Percentiles rank a stretch among this genome's conserved stretches.
Evolutionary conservation across 257 asterid genomes (phyloP).

Genomic region (Dorcoceras hygrometricum): DNA sequence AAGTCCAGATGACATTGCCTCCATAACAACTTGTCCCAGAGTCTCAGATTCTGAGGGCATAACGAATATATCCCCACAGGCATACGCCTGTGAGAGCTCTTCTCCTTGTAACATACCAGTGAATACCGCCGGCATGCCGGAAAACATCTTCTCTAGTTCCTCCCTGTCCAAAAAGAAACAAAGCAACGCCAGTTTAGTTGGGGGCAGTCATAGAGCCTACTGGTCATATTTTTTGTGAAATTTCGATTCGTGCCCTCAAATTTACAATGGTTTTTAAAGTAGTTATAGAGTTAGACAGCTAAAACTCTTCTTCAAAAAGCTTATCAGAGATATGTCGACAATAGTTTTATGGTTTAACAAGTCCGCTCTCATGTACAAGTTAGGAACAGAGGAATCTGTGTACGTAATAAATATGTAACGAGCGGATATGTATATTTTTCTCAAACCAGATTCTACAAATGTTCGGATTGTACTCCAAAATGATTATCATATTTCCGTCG

Average conservation of each 20-base stretch:
- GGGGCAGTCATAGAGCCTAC: no score
- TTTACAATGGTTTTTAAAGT: no score
- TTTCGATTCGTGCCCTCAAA: no score
- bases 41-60: constrained; percentile 99
- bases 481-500: not conserved
- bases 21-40: constrained; percentile 82
- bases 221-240: no score
- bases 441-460: no score
- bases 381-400: not conserved
- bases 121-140: constrained; percentile 78
- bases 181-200: not conserved
- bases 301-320: not conserved
- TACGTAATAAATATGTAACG: no score
- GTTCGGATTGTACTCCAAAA: not conserved
- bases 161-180: constrained; percentile 38
- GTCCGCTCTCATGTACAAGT: not conserved
- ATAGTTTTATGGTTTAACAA: no score
- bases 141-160: constrained; percentile 76
- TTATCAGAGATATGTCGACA: no score
- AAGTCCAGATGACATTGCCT: constrained; percentile 97
- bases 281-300: not conserved
- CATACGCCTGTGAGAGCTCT: constrained; percentile 93
- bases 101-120: constrained; percentile 88
- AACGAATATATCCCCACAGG: constrained; percentile 83
- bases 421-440: no score